Evolutionary conservation across 768 basidiomycete species (phyloP).

Genomic region (Rhodotorula diobovata): DNA sequence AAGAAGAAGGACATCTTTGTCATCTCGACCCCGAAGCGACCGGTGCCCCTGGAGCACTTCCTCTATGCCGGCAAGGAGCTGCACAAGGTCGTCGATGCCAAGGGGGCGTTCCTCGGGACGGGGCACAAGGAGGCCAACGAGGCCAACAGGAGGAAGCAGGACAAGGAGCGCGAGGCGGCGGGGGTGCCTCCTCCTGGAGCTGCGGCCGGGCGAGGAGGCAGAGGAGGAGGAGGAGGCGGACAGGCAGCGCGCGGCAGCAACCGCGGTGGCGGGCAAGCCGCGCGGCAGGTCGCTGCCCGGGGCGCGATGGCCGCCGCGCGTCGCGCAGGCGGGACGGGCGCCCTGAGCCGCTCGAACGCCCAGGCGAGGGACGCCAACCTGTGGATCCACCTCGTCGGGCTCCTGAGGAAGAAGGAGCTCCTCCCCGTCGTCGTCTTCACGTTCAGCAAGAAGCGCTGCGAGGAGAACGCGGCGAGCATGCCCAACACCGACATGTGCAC

Average conservation of each 20-base stretch:
- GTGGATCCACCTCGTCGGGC: slow-evolving; percentile 80
- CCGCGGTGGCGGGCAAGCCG: slow-evolving; percentile 44
- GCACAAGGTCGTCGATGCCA: slow-evolving; percentile 85
- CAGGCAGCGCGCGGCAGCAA: slow-evolving; percentile 7
- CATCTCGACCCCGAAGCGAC: slow-evolving; percentile 90
- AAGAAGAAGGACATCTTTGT: slow-evolving; percentile 99
- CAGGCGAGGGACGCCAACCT: slow-evolving; percentile 69
- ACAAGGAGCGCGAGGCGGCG: slow-evolving; percentile 94
- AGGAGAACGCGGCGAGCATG: slow-evolving; percentile 88
- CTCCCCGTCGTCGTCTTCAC: slow-evolving; percentile 96
- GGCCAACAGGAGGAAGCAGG: slow-evolving; percentile 85
- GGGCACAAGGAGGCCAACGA: slow-evolving; percentile 93
- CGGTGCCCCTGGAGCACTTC: slow-evolving; percentile 94
- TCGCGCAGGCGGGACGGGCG: slow-evolving; percentile 22
- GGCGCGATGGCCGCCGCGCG: slow-evolving; percentile 21
- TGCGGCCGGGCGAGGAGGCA: slow-evolving; percentile 44
- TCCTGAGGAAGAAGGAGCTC: slow-evolving; percentile 75
- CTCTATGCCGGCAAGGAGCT: slow-evolving; percentile 88
- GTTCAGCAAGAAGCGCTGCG: slow-evolving; percentile 92
- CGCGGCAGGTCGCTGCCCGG: slow-evolving; percentile 25
- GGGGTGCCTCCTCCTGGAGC: slow-evolving; percentile 65
- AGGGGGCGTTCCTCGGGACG: slow-evolving; percentile 63
- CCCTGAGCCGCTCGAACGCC: slow-evolving; percentile 54
- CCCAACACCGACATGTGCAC: slow-evolving; percentile 82
- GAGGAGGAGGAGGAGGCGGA: slow-evolving; percentile 40